phyloP scores from a whole-genome alignment of 441 rosid species.

The Codiaeum variegatum region DNA sequence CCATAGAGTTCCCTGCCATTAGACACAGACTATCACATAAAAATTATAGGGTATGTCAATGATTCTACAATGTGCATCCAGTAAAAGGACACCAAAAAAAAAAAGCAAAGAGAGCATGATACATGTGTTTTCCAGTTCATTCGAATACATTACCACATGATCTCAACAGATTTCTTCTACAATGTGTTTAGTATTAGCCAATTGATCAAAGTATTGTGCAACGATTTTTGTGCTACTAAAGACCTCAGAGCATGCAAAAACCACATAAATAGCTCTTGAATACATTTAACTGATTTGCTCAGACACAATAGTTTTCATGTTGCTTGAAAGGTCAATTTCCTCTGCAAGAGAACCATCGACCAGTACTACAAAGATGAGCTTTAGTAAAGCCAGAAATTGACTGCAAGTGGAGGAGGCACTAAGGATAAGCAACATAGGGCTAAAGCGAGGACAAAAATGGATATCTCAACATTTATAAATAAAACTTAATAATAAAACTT shows the following conservation, averaged over 20 bases:
- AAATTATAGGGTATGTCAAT: neutral
- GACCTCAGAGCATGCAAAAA: neutral
- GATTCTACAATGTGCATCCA: neutral
- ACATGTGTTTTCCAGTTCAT: neutral
- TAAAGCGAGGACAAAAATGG: no score
- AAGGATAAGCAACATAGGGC: no score
- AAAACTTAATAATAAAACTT: neutral
- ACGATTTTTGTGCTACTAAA: neutral
- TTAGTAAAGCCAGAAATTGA: no score
- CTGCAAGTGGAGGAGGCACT: no score
- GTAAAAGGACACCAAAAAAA: neutral
- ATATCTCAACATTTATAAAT: neutral
- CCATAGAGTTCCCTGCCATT: conserved; percentile 79
- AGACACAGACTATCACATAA: neutral
- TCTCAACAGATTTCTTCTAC: neutral
- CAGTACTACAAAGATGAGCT: no score
- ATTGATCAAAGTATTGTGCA: neutral
- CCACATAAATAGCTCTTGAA: neutral
- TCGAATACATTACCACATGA: neutral
- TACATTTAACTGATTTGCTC: neutral
- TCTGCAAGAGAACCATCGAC: neutral
- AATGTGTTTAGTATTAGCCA: neutral
- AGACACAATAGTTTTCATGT: neutral
- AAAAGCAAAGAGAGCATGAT: neutral
- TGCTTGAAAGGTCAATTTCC: conserved; percentile 1